Conservation (phyloP, 306 rosid species). For the Pachyrhizus erosus region DNA sequence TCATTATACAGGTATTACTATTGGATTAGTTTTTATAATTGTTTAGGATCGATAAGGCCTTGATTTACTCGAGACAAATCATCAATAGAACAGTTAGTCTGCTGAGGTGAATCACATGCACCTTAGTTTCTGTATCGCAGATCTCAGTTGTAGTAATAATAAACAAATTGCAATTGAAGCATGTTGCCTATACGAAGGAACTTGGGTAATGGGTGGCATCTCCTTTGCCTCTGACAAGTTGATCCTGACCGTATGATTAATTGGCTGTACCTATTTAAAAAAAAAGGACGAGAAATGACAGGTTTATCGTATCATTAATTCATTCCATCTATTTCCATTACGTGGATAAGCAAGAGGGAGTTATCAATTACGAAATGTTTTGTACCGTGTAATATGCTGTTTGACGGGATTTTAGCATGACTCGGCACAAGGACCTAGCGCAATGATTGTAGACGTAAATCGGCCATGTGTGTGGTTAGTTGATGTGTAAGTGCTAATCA, state of each 20-base stretch:
- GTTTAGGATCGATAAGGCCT: constrained; percentile 54
- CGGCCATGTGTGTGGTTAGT: constrained; percentile 48
- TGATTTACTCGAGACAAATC: constrained; percentile 53
- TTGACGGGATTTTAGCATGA: constrained; percentile 32
- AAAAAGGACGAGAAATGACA: constrained; percentile 26
- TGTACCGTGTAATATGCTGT: constrained; percentile 40
- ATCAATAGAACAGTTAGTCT: constrained; percentile 58
- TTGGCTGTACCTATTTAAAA: constrained; percentile 49
- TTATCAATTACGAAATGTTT: constrained; percentile 40
- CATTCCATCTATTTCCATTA: neutral
- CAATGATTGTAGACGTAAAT: constrained; percentile 50
- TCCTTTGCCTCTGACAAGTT: constrained; percentile 57
- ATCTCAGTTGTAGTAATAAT: constrained; percentile 42
- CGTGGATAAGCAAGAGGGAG: constrained; percentile 32
- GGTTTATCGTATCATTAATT: constrained; percentile 19
- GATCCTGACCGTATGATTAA: constrained; percentile 63
- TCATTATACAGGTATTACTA: too few species aligned
- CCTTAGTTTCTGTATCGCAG: constrained; percentile 43
- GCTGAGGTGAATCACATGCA: constrained; percentile 69
- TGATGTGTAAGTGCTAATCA: neutral
- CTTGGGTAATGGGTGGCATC: constrained; percentile 36
- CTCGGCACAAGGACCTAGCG: constrained; percentile 42
- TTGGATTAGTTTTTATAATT: constrained; percentile 20
- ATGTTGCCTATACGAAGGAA: constrained; percentile 6
- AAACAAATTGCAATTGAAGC: constrained; percentile 36